These are phyloP conservation scores for Pyrenula massariospora DNA, from an alignment of 495 filamentous ascomycete species.

Conservation along the genomic window DNA sequence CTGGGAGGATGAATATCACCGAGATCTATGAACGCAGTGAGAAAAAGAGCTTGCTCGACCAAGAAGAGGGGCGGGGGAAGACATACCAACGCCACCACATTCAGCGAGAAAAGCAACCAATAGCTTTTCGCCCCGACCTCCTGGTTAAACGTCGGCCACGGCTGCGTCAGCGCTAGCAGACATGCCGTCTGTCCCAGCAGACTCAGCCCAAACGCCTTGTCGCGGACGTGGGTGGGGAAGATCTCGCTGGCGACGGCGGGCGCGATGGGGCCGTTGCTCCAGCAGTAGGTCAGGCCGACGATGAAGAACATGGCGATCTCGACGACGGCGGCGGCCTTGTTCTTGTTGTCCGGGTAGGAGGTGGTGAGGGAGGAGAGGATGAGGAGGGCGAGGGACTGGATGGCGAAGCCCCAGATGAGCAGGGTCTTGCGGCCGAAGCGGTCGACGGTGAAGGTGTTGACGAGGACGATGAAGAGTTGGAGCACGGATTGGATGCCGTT, in stretches of 20 bases:
- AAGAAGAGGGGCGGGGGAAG: neutral
- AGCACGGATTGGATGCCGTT: slow-evolving; percentile 25
- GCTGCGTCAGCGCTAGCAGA: slow-evolving; percentile 21
- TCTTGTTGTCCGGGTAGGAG: slow-evolving; percentile 20
- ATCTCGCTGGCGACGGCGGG: slow-evolving; percentile 21
- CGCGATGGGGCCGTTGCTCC: slow-evolving; percentile 24
- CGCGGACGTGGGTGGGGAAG: slow-evolving; percentile 24
- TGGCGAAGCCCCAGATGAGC: slow-evolving; percentile 19
- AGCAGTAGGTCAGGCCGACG: slow-evolving; percentile 24
- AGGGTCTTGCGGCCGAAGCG: slow-evolving; percentile 20
- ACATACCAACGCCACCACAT: slow-evolving; percentile 20
- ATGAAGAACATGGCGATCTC: slow-evolving; percentile 26
- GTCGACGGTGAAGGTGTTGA: slow-evolving; percentile 28
- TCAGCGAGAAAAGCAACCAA: slow-evolving; percentile 23
- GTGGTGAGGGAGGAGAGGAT: slow-evolving; percentile 21
- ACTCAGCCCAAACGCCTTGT: slow-evolving; percentile 23
- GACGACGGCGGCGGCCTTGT: slow-evolving; percentile 20
- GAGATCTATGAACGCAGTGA: slow-evolving; percentile 12
- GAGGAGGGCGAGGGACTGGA: slow-evolving; percentile 18
- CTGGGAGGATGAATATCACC: slow-evolving; percentile 21
- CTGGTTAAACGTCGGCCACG: slow-evolving; percentile 23
- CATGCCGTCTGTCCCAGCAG: slow-evolving; percentile 23
- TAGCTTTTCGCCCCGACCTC: slow-evolving; percentile 21
- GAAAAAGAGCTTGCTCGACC: neutral
- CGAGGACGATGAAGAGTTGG: slow-evolving; percentile 22